Evolutionary conservation across 805 yeast species (phyloP).

Genomic region (Candida corydali): DNA sequence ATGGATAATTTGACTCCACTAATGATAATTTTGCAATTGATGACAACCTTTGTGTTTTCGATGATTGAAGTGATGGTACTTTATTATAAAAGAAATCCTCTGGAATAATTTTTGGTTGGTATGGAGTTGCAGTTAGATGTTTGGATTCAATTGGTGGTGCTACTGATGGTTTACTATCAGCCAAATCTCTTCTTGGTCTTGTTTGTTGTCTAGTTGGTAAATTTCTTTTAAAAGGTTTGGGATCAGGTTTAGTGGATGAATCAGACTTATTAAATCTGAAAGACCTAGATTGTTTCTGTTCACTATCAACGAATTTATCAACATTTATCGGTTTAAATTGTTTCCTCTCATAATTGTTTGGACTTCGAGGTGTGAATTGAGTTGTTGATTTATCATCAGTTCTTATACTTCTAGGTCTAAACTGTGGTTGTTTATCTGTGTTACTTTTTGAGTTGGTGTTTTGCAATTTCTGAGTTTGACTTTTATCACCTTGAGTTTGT

Average conservation of each 20-base stretch:
- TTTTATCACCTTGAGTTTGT: background rate
- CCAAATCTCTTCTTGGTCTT: background rate
- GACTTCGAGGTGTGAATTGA: background rate
- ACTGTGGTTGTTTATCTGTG: background rate
- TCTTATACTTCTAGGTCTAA: background rate
- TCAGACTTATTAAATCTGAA: constrained; percentile 1
- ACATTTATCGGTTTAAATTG: background rate
- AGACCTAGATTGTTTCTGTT: constrained; percentile 1
- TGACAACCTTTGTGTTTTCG: constrained; percentile 31
- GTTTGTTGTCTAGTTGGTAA: background rate
- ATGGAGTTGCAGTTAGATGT: constrained; percentile 2
- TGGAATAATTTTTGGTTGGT: constrained; percentile 8
- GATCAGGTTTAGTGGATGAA: background rate
- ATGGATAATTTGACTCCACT: constrained; percentile 38
- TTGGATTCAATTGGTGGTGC: constrained; percentile 8
- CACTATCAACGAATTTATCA: background rate
- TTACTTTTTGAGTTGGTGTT: background rate
- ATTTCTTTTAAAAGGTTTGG: constrained; percentile 2
- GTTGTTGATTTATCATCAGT: background rate
- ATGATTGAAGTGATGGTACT: constrained; percentile 23
- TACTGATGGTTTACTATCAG: constrained; percentile 6
- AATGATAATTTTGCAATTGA: constrained; percentile 37
- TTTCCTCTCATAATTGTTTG: background rate
- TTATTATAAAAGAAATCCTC: constrained; percentile 37
- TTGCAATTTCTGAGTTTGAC: background rate